Base-by-base conservation (phyloP, 2,329 filamentous ascomycete species). In the Aspergillus aculeatus region DNA sequence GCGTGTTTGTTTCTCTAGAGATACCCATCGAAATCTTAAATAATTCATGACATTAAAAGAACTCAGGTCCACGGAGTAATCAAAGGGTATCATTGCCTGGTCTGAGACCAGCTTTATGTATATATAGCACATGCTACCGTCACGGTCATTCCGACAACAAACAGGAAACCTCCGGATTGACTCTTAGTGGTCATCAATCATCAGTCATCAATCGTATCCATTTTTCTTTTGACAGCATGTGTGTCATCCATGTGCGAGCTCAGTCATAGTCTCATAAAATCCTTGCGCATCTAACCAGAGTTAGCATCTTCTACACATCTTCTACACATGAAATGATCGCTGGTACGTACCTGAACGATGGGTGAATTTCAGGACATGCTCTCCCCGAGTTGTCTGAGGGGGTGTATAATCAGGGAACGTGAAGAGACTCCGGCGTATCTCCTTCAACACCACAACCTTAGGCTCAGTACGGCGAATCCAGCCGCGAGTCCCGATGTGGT, bases 391-490 rank as follows among this genome's bases (percentile, higher is more conserved):
- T 2, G 70, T 75, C 19, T 66, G 64, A 31, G 74, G 77, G 11
- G 79, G 77, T 16, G 65, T 71, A 67, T 86, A 87, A 4, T 80
- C 77, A 0, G 80, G 69, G 21, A 81, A 79, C 48, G 73, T 74
- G 64, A 87, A 85, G 16, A 85, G 74, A 57, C 81, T 82, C 3
- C 80, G 82, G 50, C 79, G 78, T 31, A 86, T 72, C 50, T 82
- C 77, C n/a, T 77, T 75, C 23, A 87, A 70, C 24, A 81, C 70
- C 2, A 85, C 71, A 1, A 78, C 77, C 44, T 75, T 78, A 1
- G 76, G 53, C 1, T 75, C 75, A 1, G 78, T 65, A 11, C 71
- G 73, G 47, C 77, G 77, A 59, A 83, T 76, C 83, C 84, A 86
- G 35, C 73, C 74, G 5, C 71, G 76, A 54, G 77, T 74, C 29